A percentile compares a stretch with the other conserved stretches of the same genome.
These are phyloP conservation scores for Mortierella alpina DNA, from an alignment of 192 early-diverging fungal species.

Conservation along the genomic window DNA sequence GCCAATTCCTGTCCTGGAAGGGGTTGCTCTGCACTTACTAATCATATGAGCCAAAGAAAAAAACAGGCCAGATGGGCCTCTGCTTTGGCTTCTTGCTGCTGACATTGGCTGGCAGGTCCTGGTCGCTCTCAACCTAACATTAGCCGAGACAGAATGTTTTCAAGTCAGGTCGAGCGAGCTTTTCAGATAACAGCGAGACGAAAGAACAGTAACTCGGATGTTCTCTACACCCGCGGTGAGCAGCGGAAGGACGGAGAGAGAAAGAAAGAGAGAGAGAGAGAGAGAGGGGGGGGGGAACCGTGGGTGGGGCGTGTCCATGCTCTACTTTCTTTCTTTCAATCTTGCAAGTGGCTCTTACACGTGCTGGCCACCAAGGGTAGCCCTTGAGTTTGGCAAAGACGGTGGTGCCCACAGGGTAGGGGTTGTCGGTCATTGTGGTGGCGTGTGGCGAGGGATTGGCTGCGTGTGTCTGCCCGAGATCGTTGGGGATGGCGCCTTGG, in stretches of 20 bases:
- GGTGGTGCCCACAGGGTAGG: slow-evolving; percentile 59
- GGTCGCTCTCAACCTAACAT: slow-evolving; percentile 28
- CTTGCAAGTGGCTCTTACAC: slow-evolving; percentile 49
- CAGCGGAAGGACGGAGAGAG: background rate
- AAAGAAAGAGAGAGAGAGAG: background rate
- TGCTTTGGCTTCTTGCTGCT: slow-evolving; percentile 42
- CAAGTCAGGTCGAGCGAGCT: no score
- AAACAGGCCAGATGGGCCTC: slow-evolving; percentile 44
- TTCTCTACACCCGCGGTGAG: background rate
- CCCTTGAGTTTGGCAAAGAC: slow-evolving; percentile 70
- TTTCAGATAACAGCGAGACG: background rate
- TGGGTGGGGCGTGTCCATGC: background rate
- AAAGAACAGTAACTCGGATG: background rate
- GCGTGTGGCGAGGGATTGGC: background rate
- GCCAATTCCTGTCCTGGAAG: background rate
- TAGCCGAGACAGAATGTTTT: background rate
- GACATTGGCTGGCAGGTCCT: slow-evolving; percentile 32
- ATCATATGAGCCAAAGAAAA: slow-evolving; percentile 42
- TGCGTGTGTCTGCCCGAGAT: background rate
- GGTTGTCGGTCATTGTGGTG: slow-evolving; percentile 25
- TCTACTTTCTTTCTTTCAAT: background rate
- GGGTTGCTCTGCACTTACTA: slow-evolving; percentile 21
- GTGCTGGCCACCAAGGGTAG: slow-evolving; percentile 71
- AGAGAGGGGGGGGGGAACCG: background rate
- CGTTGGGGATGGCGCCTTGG: background rate